These are phyloP conservation scores for Betula pendula DNA, from an alignment of 306 rosid genomes.

Conservation along the genomic window DNA sequence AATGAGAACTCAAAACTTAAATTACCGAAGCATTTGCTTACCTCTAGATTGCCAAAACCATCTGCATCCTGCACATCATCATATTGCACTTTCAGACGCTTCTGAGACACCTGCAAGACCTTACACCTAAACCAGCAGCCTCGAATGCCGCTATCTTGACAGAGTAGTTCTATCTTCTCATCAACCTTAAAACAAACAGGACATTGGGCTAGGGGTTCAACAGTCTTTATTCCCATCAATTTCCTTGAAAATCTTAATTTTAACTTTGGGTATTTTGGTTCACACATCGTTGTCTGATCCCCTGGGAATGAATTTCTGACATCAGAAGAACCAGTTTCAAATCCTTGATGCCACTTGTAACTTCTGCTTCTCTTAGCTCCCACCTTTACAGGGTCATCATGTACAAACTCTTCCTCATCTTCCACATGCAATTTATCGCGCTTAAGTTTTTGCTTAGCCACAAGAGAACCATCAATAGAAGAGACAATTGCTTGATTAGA, in stretches of 20 bases:
- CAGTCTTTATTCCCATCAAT: constrained; percentile 39
- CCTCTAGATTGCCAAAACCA: constrained; percentile 58
- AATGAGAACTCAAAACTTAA: constrained; percentile 16
- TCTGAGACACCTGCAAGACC: constrained; percentile 51
- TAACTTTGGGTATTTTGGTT: constrained; percentile 54
- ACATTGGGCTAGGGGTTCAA: constrained; percentile 35
- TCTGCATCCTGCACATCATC: constrained; percentile 60
- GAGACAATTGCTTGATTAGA: constrained; percentile 62
- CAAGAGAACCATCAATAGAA: constrained; percentile 36
- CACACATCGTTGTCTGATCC: constrained; percentile 34
- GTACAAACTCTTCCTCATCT: constrained; percentile 47
- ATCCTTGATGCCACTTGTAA: constrained; percentile 35
- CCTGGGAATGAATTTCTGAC: constrained; percentile 26
- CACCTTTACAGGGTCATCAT: constrained; percentile 41
- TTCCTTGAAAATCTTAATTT: constrained; percentile 57
- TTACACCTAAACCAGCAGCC: constrained; percentile 92
- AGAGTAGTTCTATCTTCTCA: constrained; percentile 66
- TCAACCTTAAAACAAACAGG: constrained; percentile 45
- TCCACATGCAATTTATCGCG: constrained; percentile 27
- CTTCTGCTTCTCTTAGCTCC: constrained; percentile 45
- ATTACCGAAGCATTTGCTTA: constrained; percentile 26
- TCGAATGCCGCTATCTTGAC: constrained; percentile 83
- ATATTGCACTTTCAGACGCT: constrained; percentile 63
- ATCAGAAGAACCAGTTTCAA: constrained; percentile 40
- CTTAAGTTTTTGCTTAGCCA: constrained; percentile 45